These are phyloP conservation scores for Prosopis cineraria DNA, from an alignment of 306 rosid species.

Conservation along the genomic window DNA sequence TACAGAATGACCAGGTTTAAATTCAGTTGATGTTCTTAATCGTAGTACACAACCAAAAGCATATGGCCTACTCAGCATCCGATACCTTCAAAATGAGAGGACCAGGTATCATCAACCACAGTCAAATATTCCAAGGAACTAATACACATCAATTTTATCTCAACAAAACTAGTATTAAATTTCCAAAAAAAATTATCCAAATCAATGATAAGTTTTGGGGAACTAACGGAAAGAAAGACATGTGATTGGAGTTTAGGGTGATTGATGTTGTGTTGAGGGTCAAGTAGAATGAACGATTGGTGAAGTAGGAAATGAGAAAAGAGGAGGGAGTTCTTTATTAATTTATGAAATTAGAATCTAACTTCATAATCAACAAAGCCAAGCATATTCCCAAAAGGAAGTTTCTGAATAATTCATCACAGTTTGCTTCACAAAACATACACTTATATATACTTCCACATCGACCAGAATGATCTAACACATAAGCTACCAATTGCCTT, in stretches of 20 bases:
- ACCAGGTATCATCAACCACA: constrained; percentile 23
- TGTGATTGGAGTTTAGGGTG: neutral
- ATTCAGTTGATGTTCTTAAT: constrained; percentile 89
- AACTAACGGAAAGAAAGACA: neutral
- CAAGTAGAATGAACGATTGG: neutral
- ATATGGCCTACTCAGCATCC: constrained; percentile 93
- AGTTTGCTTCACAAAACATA: neutral
- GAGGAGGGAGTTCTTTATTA: neutral
- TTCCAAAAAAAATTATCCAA: neutral
- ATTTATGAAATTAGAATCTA: neutral
- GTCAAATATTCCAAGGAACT: neutral
- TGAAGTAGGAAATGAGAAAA: neutral
- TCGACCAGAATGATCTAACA: neutral
- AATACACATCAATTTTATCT: neutral
- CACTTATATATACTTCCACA: neutral
- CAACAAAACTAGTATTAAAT: neutral
- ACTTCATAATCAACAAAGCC: neutral
- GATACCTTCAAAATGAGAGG: constrained; percentile 65
- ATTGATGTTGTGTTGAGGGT: neutral
- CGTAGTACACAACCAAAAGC: constrained; percentile 92
- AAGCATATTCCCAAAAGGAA: neutral
- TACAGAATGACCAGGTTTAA: constrained; percentile 85
- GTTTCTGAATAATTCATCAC: neutral
- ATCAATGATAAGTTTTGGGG: neutral
- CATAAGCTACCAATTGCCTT: neutral